Evolutionary conservation across 208 protist species (phyloP).

Genomic region (Leishmania amazonensis): DNA sequence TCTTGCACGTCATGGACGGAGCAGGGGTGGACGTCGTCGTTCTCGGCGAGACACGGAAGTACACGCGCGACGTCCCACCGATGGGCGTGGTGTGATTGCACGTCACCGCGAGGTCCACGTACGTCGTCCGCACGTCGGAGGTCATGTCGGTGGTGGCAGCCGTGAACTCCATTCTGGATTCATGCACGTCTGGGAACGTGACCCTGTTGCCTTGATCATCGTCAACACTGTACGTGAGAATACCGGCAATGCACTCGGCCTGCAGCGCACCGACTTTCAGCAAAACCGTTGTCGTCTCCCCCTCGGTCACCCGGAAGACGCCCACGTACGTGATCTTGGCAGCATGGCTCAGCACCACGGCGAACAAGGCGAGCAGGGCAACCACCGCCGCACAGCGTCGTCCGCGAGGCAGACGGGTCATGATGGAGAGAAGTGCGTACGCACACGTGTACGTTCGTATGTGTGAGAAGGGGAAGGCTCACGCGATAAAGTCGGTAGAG

Average conservation of each 20-base stretch:
- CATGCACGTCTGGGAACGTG: slow-evolving; percentile 28
- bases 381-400: slow-evolving; percentile 14
- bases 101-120: slow-evolving; percentile 36
- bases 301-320: slow-evolving; percentile 41
- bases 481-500: not conserved
- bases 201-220: slow-evolving; percentile 36
- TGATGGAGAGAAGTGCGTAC: not conserved
- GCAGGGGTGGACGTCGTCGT: slow-evolving; percentile 30
- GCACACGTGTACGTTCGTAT: not conserved
- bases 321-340: slow-evolving; percentile 31
- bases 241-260: slow-evolving; percentile 24
- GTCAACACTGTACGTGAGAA: slow-evolving; percentile 33
- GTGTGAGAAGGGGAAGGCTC: not conserved
- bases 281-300: slow-evolving; percentile 17
- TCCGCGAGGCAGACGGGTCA: not conserved
- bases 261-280: slow-evolving; percentile 3
- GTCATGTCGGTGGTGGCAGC: slow-evolving; percentile 39
- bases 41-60: slow-evolving; percentile 38
- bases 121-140: not conserved
- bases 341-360: slow-evolving; percentile 7
- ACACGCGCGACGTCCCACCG: slow-evolving; percentile 39
- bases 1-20: slow-evolving; percentile 24
- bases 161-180: slow-evolving; percentile 34
- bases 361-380: slow-evolving; percentile 14
- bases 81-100: slow-evolving; percentile 57